Base-by-base conservation (phyloP, 768 basidiomycete species). In the Mycena maculata region DNA sequence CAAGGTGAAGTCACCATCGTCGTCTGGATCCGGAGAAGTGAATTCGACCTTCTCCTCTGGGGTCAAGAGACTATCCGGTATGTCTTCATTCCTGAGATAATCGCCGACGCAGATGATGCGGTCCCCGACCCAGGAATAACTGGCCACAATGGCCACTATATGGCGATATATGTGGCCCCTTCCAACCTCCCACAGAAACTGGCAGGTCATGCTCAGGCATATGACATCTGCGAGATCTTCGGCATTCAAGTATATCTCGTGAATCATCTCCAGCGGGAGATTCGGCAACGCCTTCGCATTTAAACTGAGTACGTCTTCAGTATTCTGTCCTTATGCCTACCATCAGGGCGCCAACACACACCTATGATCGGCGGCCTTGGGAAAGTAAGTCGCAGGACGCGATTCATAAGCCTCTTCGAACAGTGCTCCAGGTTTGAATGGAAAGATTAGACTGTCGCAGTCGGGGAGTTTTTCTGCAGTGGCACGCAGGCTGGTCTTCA, bases 31-130 rank as follows among this genome's bases (percentile, higher is more conserved):
- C n/a, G n/a, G n/a, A n/a, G n/a, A n/a, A n/a, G n/a, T n/a, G 50
- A 60, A 36, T 31, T 65, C 49, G 20, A 23, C 31, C n/a, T 5
- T 5, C 22, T 65, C 57, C 9, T 31, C 41, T 12, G 50, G 30
- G 13, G 64, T 27, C 23, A 54, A 25, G 22, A 61, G 9, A 10
- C 38, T 38, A 12, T 45, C 50, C 1, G 72, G 73, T 30, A 64
- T 50, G 28, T 70, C 63, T 0, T 58, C 48, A 6, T 25, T 31
- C 12, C 33, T 0, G 7, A 64, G 54, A 15, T 72, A 68, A 44
- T 73, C 71, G 3, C 72, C 68, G 38, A 72, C 15, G 61, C 67
- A 72, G 16, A 75, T 71, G 48, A 75, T 67, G 8, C 75, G 71
- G 44, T 73, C 64, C 4, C 73, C 71, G 22, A 70, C 70, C 75